phyloP scores from a whole-genome alignment of 2,329 filamentous ascomycete genomes.

The Penicillium sclerotiorum region DNA sequence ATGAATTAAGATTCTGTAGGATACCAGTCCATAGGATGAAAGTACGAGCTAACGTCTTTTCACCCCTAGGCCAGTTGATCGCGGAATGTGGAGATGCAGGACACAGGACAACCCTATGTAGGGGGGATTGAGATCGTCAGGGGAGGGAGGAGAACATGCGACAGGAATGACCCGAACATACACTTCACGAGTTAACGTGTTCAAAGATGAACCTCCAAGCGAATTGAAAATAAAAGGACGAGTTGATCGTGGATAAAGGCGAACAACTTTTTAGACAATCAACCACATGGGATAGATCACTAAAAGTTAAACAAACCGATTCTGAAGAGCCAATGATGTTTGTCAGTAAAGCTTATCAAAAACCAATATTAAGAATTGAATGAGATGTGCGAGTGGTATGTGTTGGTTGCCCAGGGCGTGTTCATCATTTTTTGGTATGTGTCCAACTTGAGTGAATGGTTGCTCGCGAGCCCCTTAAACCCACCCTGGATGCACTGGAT shows the following conservation, averaged over 20 bases:
- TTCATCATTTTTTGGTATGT: conserved; percentile 19
- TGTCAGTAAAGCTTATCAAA: not conserved
- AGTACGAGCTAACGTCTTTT: conserved; percentile 54
- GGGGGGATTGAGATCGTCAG: conserved; percentile 42
- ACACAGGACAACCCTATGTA: conserved; percentile 42
- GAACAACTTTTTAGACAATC: conserved; percentile 25
- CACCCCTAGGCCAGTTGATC: conserved; percentile 42
- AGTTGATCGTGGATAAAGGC: conserved; percentile 19
- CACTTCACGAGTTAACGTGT: conserved; percentile 36
- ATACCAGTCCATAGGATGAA: conserved; percentile 42
- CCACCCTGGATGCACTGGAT: conserved; percentile 1
- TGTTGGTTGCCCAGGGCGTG: conserved; percentile 26
- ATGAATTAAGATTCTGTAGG: conserved; percentile 36
- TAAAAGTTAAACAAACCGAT: conserved; percentile 24
- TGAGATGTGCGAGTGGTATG: conserved; percentile 17
- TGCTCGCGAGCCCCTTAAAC: conserved; percentile 14
- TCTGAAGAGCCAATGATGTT: not conserved
- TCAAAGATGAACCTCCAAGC: conserved; percentile 24
- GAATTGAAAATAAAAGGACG: conserved; percentile 26
- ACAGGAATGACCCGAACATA: conserved; percentile 37
- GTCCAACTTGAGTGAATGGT: not conserved
- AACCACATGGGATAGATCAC: conserved; percentile 28
- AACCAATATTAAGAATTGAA: conserved; percentile 5
- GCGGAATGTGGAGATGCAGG: conserved; percentile 44
- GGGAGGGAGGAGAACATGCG: conserved; percentile 33